Evolutionary conservation across 2,329 filamentous ascomycete species (phyloP), one percentile per base, ranked within the genome.

Genomic region (Hypoxylon sp.): DNA sequence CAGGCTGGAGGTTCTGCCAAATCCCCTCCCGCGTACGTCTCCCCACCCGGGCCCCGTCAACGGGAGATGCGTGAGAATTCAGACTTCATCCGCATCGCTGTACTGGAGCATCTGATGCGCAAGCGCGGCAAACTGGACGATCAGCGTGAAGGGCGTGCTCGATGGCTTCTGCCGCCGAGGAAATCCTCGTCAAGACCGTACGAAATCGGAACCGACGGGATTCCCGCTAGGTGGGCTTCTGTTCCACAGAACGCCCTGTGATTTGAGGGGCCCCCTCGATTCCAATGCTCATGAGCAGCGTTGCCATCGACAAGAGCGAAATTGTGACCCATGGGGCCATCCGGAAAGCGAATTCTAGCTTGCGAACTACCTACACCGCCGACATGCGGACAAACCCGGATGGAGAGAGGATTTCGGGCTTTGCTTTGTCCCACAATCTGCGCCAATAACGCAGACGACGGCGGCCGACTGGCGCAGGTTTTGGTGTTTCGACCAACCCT

Each of bases 81-180:
- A 35, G 86, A 89, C 67, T 89, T 89, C 68, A 88, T 89, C 68
- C 83, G 87, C 65, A 83, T 89, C 51, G 87, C 87, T 29, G 87
- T 89, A 47, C 85, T 89, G 81, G 87, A 89, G 69, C 88, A 89
- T 83, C 83, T 86, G 10, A 89, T 89, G 87, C 83, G 87, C 53
- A 84, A 82, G 67, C 78, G 78, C 38, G 87, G 87, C 64, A 89
- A 89, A 72, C 77, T 89, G 48, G 85, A 88, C 65, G 84, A 87
- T 66, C 82, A 85, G 62, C 82, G 82, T 52, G 85, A 86, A n/a
- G 87, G 87, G 23, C 81, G 86, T 45, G 87, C 87, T n/a, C 81
- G 84, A 42, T 88, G 86, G 81, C 82, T 86, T 6, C 77, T 89
- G n/a, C 86, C 87, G 8, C 85, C 87, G n/a, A 79, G 87, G 61